These are phyloP conservation scores for Triticum turgidum DNA, from an alignment of 176 grass and related monocot species.

Conservation along the genomic window DNA sequence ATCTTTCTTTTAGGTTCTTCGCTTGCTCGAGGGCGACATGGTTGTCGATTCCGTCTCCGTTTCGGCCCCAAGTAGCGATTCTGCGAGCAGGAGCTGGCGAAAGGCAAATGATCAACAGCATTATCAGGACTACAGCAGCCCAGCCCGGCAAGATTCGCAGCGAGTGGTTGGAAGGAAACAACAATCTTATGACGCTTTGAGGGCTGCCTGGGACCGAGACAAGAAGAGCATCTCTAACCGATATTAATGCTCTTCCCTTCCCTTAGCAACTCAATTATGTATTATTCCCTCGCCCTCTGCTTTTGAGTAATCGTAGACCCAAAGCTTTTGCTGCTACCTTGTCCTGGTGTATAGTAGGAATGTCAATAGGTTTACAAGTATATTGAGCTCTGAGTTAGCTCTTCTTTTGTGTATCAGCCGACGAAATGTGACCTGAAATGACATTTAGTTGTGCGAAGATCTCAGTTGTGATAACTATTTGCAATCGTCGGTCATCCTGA, in stretches of 20 bases:
- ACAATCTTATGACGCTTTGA: constrained; percentile 49
- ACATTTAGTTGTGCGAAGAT: background rate
- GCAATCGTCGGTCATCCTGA: background rate
- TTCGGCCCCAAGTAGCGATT: constrained; percentile 58
- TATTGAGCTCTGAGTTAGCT: constrained; percentile 35
- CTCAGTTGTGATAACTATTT: background rate
- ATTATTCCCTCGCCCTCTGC: constrained; percentile 45
- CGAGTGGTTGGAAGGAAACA: constrained; percentile 46
- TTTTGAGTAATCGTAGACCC: constrained; percentile 26
- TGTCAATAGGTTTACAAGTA: constrained; percentile 54
- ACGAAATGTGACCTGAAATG: constrained; percentile 22
- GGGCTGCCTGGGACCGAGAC: constrained; percentile 61
- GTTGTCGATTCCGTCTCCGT: constrained; percentile 64
- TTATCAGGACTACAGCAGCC: constrained; percentile 41
- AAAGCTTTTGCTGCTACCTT: constrained; percentile 50
- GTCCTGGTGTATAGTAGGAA: constrained; percentile 55
- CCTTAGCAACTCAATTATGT: constrained; percentile 41
- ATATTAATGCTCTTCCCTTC: constrained; percentile 32
- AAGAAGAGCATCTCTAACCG: constrained; percentile 60
- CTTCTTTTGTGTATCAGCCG: constrained; percentile 38
- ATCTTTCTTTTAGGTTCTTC: constrained; percentile 60
- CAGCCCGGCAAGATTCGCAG: constrained; percentile 44
- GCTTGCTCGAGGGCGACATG: constrained; percentile 86
- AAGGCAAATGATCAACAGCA: constrained; percentile 47
- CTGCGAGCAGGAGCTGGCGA: constrained; percentile 66